Base-by-base conservation (phyloP, 2,329 filamentous ascomycete genomes). In the Penicillium griseofulvum region DNA sequence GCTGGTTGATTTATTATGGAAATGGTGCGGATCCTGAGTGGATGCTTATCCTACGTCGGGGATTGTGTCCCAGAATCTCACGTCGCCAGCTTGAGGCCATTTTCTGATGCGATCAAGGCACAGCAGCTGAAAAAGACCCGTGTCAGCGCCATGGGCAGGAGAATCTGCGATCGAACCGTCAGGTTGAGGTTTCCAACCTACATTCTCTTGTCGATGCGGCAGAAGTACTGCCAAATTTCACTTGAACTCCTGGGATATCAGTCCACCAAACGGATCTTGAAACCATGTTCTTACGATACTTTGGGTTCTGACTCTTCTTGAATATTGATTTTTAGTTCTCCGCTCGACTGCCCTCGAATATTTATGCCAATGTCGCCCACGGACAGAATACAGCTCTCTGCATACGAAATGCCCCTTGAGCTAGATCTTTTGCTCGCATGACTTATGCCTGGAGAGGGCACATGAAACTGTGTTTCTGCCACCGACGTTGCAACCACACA, bases 1-100 rank as follows among this genome's bases (percentile, higher is more conserved):
- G 8, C 60, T 83, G 41, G 70, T 80, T 26, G 72, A 73, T 24
- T 66, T 78, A 53, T 58, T 83, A 33, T 68, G 71, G 64, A 71
- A 70, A 56, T 74, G 72, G 71, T 65, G 71, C 17, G 70, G 67
- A 36, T 58, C 60, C 4, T 68, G 59, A 61, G 1, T 12, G 12
- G 12, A 14, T 42, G 49, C 10, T 28, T 16, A 14, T 28, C 16
- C 4, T 8, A 19, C 14, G 43, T 5, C 4, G 42, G 34, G 17
- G 5, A n/a, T n/a, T n/a, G 22, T 22, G 37, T 19, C 17, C 31
- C 8, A 16, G 29, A 42, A 38, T 17, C 47, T 14, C 28, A 47
- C 33, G 19, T 44, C 26, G 12, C 16, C 38, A 3, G 12, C 52
- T 19, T 29, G 7, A 28, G 29, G 29, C 16, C 16, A 4, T 24